Evolutionary conservation across 352 stramenopile genomes (phyloP).

Genomic region (Ophiocytium majus): DNA sequence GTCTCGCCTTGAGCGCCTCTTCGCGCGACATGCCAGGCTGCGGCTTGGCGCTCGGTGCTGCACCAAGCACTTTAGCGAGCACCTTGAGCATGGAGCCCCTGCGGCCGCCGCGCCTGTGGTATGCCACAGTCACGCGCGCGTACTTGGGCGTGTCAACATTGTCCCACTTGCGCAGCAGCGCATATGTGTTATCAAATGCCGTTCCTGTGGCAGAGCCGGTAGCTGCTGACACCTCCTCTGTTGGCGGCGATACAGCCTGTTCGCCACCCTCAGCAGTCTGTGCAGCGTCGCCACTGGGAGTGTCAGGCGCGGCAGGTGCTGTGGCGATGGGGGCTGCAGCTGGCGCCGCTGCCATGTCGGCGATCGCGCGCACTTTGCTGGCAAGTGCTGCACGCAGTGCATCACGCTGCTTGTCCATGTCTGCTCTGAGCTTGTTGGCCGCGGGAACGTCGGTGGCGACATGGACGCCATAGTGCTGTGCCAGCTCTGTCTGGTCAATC

Average conservation of each 20-base stretch:
- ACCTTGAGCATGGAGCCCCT: constrained; percentile 43
- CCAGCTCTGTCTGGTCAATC: constrained; percentile 32
- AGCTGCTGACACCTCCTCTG: neutral
- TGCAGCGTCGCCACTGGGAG: too few relatives aligned
- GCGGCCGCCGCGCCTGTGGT: constrained; percentile 26
- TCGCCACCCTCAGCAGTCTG: too few relatives aligned
- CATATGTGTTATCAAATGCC: neutral
- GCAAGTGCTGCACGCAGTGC: constrained; percentile 39
- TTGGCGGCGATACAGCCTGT: too few relatives aligned
- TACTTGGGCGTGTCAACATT: constrained; percentile 35
- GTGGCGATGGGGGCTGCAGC: too few relatives aligned
- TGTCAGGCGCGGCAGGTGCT: neutral
- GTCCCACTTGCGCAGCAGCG: constrained; percentile 23
- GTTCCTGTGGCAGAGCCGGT: neutral
- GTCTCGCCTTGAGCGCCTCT: constrained; percentile 18
- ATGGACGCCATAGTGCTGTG: constrained; percentile 38
- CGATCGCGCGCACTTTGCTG: constrained; percentile 39
- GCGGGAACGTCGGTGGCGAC: constrained; percentile 30
- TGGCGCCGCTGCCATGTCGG: constrained; percentile 2
- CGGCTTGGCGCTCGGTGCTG: neutral
- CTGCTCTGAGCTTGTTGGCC: constrained; percentile 25
- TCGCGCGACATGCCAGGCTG: constrained; percentile 23
- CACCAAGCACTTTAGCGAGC: constrained; percentile 24
- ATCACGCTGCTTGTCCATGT: constrained; percentile 44
- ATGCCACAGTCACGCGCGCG: constrained; percentile 25